These are phyloP conservation scores for Neoscytalidium dimidiatum DNA, from an alignment of 2,329 filamentous ascomycete genomes.

Conservation along the genomic window DNA sequence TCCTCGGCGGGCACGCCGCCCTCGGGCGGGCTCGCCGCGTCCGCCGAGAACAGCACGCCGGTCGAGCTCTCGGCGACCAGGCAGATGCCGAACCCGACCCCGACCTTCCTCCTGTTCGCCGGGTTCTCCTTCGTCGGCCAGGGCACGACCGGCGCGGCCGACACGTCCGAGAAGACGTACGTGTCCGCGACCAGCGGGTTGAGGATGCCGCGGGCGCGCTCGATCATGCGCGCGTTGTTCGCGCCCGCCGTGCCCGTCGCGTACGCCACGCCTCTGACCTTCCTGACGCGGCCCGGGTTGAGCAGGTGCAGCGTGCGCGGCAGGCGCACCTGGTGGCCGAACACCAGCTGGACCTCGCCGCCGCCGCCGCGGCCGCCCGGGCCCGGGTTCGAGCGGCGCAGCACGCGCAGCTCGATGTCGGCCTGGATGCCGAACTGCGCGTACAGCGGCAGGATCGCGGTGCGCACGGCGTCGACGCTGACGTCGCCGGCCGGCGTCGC, in stretches of 20 bases:
- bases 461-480: conserved; percentile 89
- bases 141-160: conserved; percentile 61
- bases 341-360: conserved; percentile 89
- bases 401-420: conserved; percentile 79
- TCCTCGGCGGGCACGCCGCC: conserved; percentile 89
- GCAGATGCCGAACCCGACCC: conserved; percentile 88
- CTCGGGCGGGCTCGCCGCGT: conserved; percentile 70
- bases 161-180: conserved; percentile 76
- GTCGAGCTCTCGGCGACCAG: conserved; percentile 91
- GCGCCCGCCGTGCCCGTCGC: conserved; percentile 87
- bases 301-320: conserved; percentile 92
- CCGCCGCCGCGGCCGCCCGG: conserved; percentile 76
- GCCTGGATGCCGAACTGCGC: conserved; percentile 87
- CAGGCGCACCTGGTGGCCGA: conserved; percentile 88
- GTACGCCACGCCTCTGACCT: conserved; percentile 90
- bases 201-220: conserved; percentile 80
- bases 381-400: conserved; percentile 74
- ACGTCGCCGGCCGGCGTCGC: conserved; percentile 83
- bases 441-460: conserved; percentile 86
- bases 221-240: conserved; percentile 95
- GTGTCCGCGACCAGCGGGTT: conserved; percentile 87
- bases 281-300: conserved; percentile 80
- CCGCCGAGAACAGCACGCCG: conserved; percentile 84
- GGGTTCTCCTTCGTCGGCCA: conserved; percentile 69
- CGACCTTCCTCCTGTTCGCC: conserved; percentile 59